Evolutionary conservation across 2,329 filamentous ascomycete species (phyloP), one percentile per base, ranked within the genome.

Genomic region (Aspergillus nomiae): DNA sequence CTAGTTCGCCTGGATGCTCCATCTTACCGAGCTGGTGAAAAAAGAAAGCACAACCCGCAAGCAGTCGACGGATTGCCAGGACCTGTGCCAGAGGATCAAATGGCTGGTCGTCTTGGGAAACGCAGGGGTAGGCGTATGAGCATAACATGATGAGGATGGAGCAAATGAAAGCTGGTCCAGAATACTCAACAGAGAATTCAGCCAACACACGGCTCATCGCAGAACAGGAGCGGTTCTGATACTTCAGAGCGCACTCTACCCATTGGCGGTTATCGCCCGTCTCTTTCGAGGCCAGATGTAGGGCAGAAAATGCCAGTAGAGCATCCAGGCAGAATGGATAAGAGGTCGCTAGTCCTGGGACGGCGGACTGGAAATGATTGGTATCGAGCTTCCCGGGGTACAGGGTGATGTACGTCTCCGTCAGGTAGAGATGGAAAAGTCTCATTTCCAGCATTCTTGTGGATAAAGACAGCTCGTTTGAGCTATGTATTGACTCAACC

Each of bases 301-400:
- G 70, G 9, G 81, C 80, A 7, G 80, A 75, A 11, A 83, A 67
- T 6, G 81, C 80, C 5, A 83, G 71, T 12, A 82, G 70, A 34
- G 75, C 76, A 61, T 82, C 77, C 14, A 83, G 71, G n/a, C 83
- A 71, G 51, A 80, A 83, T 4, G 78, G 74, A 64, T 79, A 76
- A 6, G 77, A 73, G 56, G 81, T 78, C 1, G 78, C 78, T 60
- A 79, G 71, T 11, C 72, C 71, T 2, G 77, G 76, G 8, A 77
- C 71, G 8, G 71, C 68, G 28, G 73, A 71, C 48, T 77, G 75
- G 43, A 77, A 75, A 56, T 76, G 73, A 41, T 76, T 64, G 32
- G 70, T 69, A 21, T 74, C 73, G 8, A 75, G 65, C 3, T 71
- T 69, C 30, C 74, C 71, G 32, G 70, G 72, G 2, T 71, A 68